These are phyloP conservation scores for Polyporus arcularius DNA, from an alignment of 768 basidiomycete species.

Conservation along the genomic window DNA sequence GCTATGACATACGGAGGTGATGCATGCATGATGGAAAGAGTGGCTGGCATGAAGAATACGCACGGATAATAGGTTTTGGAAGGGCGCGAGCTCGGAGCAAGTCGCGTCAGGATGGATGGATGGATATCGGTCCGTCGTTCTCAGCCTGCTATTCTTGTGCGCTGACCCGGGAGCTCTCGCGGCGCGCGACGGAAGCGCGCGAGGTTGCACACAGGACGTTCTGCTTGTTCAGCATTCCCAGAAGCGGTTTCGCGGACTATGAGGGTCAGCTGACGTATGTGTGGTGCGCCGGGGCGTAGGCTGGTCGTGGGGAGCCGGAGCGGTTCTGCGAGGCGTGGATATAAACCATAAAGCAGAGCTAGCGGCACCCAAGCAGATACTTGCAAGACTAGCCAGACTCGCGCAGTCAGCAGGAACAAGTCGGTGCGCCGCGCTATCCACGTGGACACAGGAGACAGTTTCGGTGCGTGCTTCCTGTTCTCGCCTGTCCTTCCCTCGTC, in stretches of 20 bases:
- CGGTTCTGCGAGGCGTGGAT: neutral
- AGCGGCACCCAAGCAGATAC: neutral
- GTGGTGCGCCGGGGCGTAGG: neutral
- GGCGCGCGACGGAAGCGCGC: constrained; percentile 3
- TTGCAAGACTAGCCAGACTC: constrained; percentile 7
- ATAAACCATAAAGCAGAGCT: neutral
- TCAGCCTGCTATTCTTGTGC: constrained; percentile 10
- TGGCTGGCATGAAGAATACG: too few relatives aligned
- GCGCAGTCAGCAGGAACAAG: constrained; percentile 21
- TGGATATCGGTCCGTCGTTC: neutral
- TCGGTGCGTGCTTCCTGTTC: neutral
- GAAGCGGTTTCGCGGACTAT: too few relatives aligned
- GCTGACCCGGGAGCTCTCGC: constrained; percentile 10
- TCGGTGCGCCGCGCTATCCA: constrained; percentile 18
- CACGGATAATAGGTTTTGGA: neutral
- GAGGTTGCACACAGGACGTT: neutral
- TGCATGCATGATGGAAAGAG: too few relatives aligned
- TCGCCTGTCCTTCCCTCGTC: constrained; percentile 8
- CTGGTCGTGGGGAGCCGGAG: constrained; percentile 1
- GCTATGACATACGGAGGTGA: neutral
- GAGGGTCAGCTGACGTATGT: constrained; percentile 2
- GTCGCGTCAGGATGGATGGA: constrained; percentile 16
- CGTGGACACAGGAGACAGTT: neutral
- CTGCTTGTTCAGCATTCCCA: neutral
- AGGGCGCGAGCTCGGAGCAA: constrained; percentile 11